Percentiles rank a stretch among this genome's conserved stretches.
Conservation (phyloP, 768 basidiomycete genomes). For the Boletus coccyginus region DNA sequence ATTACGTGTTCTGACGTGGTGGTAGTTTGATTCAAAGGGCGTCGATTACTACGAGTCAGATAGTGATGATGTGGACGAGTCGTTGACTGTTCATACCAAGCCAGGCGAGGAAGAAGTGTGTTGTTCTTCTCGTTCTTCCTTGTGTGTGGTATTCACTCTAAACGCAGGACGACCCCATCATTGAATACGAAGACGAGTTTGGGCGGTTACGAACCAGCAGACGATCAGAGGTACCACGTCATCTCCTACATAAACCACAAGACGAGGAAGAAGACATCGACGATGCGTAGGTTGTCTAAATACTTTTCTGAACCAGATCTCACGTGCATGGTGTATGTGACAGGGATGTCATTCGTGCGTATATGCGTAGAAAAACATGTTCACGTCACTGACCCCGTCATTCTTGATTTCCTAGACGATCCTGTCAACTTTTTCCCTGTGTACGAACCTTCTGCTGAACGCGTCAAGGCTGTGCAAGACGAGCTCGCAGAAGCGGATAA, state of each 20-base stretch:
- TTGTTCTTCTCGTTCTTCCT: background rate
- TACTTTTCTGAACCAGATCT: background rate
- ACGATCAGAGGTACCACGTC: conserved; percentile 74
- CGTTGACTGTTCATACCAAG: conserved; percentile 54
- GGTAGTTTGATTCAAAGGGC: conserved; percentile 64
- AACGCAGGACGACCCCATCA: conserved; percentile 65
- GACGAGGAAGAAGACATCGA: conserved; percentile 40
- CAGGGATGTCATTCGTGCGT: conserved; percentile 60
- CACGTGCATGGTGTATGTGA: conserved; percentile 3
- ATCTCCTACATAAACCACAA: conserved; percentile 48
- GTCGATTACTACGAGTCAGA: conserved; percentile 58
- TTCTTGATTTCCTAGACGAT: conserved; percentile 50
- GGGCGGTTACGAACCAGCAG: conserved; percentile 69
- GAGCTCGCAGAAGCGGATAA: conserved; percentile 65
- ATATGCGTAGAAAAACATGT: conserved; percentile 1
- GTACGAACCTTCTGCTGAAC: conserved; percentile 81
- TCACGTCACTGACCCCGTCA: conserved; percentile 1
- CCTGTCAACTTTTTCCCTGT: conserved; percentile 85
- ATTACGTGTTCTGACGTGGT: background rate
- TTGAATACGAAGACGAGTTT: conserved; percentile 88
- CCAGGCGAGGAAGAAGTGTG: conserved; percentile 40
- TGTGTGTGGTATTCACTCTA: background rate
- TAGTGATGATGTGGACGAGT: conserved; percentile 79
- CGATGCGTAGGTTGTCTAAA: conserved; percentile 49
- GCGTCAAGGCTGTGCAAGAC: conserved; percentile 70